phyloP scores from a whole-genome alignment of 208 protist species.

The Angomonas deanei region DNA sequence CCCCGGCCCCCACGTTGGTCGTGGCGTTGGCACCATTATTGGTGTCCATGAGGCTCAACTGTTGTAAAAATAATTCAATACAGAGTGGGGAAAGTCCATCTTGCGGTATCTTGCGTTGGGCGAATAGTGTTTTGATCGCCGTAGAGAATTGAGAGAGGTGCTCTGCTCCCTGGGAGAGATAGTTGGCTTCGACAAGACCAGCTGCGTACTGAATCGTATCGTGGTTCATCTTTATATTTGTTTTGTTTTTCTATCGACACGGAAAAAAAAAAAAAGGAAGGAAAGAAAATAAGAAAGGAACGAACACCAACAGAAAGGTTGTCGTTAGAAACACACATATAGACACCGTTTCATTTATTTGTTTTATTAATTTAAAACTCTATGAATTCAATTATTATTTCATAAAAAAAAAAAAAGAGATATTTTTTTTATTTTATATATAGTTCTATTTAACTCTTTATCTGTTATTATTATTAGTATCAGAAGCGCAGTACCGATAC shows the following conservation, averaged over 20 bases:
- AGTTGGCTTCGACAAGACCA: slow-evolving; percentile 34
- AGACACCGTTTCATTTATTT: too few relatives aligned
- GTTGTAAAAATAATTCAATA: slow-evolving; percentile 89
- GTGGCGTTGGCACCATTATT: slow-evolving; percentile 58
- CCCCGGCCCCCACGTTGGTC: slow-evolving; percentile 44
- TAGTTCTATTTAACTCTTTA: neutral
- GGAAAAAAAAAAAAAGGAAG: neutral
- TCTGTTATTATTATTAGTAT: neutral
- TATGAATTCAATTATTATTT: neutral
- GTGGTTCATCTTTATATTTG: neutral
- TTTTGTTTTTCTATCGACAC: neutral
- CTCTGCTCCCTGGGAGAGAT: slow-evolving; percentile 51
- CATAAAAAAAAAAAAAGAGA: neutral
- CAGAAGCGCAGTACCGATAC: neutral
- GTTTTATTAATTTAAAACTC: neutral
- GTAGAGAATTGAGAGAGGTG: slow-evolving; percentile 25
- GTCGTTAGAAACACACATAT: too few relatives aligned
- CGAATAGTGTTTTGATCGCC: slow-evolving; percentile 49
- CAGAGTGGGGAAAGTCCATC: slow-evolving; percentile 76
- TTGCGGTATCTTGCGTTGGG: slow-evolving; percentile 87
- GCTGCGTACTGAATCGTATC: neutral
- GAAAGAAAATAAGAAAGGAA: neutral
- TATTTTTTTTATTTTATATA: neutral
- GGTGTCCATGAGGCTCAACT: slow-evolving; percentile 93
- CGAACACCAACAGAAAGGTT: too few relatives aligned